Base-by-base conservation (phyloP, 345 rosid genomes). In the Eucalyptus sp. region DNA sequence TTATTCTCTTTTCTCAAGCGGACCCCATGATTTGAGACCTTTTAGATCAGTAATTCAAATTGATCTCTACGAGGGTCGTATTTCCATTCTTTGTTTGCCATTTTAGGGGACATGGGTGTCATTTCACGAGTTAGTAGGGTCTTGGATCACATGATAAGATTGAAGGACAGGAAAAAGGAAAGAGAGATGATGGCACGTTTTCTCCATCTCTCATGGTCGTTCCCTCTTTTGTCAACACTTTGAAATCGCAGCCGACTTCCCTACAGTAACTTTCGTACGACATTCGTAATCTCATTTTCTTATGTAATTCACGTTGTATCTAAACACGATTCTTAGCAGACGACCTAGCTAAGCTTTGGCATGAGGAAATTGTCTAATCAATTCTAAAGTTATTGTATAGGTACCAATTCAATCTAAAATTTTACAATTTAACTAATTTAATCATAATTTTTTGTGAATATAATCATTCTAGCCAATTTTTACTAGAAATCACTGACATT, bases 401-500 rank as follows among this genome's bases (percentile, higher is more conserved):
- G 13, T 62, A n/a, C 2, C 8, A 62, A 27, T 12, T 27, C 0
- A 62, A 1, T 62, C 3, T 3, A 6, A 62, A 62, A 62, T 2
- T 62, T 62, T 29, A 2, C 33, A 62, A 62, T 58, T 5, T 22
- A 4, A 22, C 1, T 12, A 24, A 56, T 56, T 22, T 56, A 56
- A 25, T 12, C 8, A 27, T 60, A 60, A 27, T 13, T 7, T 3
- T 27, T 62, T 27, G 17, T 0, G 17, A 62, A 62, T 12, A 11
- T 62, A 62, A 0, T 27, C 7, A 6, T 62, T 27, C 7, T 62
- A 6, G 17, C 4, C 17, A 62, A 27, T 29, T 27, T 60, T 62
- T 27, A 5, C 0, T 2, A 1, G 7, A 62, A 62, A 27, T 12
- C 17, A 13, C 16, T 27, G 2, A 62, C 0, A 1, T 29, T 6